phyloP scores from a whole-genome alignment of 805 yeast species.

The Zygoascus biomembranicola region DNA sequence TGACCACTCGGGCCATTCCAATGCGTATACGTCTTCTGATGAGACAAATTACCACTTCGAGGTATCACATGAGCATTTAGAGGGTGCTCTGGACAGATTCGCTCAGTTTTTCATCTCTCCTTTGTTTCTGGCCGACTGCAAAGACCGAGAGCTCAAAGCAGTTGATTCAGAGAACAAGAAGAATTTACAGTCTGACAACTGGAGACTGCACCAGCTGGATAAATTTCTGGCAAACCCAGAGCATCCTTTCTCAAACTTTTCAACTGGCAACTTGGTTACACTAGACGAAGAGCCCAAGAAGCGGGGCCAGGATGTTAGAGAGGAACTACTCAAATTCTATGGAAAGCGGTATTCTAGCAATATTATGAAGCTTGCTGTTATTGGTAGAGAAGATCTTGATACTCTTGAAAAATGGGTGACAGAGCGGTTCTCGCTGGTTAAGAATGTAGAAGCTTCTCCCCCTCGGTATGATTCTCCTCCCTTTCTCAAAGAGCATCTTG shows the following conservation, averaged over 20 bases:
- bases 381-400: conserved; percentile 75
- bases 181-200: conserved; percentile 78
- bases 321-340: conserved; percentile 71
- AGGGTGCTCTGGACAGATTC: conserved; percentile 87
- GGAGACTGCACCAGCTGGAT: conserved; percentile 85
- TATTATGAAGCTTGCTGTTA: conserved; percentile 75
- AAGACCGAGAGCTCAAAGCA: conserved; percentile 87
- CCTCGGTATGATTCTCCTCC: conserved; percentile 37
- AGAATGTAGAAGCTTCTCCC: conserved; percentile 36
- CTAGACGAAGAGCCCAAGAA: conserved; percentile 56
- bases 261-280: conserved; percentile 81
- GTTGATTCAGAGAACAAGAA: conserved; percentile 95
- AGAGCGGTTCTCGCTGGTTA: conserved; percentile 55
- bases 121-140: conserved; percentile 60
- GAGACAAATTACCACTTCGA: conserved; percentile 91
- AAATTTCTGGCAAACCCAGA: conserved; percentile 59
- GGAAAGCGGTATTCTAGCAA: conserved; percentile 69
- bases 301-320: conserved; percentile 66
- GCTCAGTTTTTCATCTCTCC: conserved; percentile 89
- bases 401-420: conserved; percentile 63
- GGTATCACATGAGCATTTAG: conserved; percentile 61
- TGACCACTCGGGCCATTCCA: conserved; percentile 80
- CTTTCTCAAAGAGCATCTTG: conserved; percentile 40
- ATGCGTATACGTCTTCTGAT: conserved; percentile 84
- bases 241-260: conserved; percentile 82